Conservation (phyloP, 2,329 filamentous ascomycete species). For the Fusarium papillatum region DNA sequence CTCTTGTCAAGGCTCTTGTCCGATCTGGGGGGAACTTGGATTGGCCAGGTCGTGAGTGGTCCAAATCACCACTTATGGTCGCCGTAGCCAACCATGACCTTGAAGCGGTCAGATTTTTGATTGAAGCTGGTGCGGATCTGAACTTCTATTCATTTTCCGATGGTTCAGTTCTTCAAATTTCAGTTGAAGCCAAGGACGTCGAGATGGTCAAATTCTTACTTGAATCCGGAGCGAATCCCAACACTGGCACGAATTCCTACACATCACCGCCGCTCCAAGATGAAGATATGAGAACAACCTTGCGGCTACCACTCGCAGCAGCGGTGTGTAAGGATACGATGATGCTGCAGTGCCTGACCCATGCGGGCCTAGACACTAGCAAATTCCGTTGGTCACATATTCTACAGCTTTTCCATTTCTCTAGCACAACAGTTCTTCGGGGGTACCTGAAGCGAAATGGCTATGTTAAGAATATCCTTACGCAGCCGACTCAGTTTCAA, state of each 20-base stretch:
- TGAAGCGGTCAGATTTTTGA: not conserved
- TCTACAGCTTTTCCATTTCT: too few species aligned
- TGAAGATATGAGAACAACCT: too few species aligned
- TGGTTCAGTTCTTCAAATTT: not conserved
- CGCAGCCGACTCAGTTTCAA: too few species aligned
- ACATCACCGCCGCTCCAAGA: too few species aligned
- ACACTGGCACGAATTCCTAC: not conserved
- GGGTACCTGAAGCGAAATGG: too few species aligned
- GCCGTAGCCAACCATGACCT: not conserved
- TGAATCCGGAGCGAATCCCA: not conserved
- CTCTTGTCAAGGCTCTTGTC: not conserved
- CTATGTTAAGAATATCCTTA: too few species aligned
- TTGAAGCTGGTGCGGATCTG: not conserved
- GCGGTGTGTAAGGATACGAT: not conserved
- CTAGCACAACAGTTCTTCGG: too few species aligned
- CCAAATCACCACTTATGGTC: not conserved
- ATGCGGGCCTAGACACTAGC: too few species aligned
- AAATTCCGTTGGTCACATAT: too few species aligned
- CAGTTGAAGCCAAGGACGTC: not conserved
- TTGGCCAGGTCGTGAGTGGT: rapidly evolving
- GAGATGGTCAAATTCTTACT: not conserved
- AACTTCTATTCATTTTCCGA: not conserved
- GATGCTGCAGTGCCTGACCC: too few species aligned
- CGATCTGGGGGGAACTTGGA: not conserved
- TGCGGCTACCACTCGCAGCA: not conserved